A percentile compares a stretch with the other conserved stretches of the same genome.
Evolutionary conservation across 1,284 basidiomycete species (phyloP).

Genomic region (Heliocybe sulcata): DNA sequence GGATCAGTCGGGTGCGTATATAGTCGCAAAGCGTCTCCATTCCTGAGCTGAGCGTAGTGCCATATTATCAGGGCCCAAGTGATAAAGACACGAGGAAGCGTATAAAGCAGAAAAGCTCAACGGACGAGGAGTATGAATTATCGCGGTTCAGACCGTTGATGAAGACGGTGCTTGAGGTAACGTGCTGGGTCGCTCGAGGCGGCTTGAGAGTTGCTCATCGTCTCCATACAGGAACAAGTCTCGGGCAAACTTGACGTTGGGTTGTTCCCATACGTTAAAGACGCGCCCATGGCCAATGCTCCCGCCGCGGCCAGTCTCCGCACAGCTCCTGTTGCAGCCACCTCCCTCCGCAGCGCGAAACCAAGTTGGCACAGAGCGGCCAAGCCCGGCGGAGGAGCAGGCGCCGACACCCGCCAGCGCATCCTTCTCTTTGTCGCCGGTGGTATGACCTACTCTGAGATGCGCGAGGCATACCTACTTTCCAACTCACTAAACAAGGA

Average conservation of each 20-base stretch:
- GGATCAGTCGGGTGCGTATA: slow-evolving; percentile 75
- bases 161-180: slow-evolving; percentile 51
- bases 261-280: slow-evolving; percentile 89
- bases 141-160: slow-evolving; percentile 90
- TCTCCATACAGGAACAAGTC: slow-evolving; percentile 66
- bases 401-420: slow-evolving; percentile 65
- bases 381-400: slow-evolving; percentile 37
- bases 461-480: slow-evolving; percentile 82
- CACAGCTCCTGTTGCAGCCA: slow-evolving; percentile 42
- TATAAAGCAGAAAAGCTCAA: slow-evolving; percentile 67
- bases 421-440: slow-evolving; percentile 91
- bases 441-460: slow-evolving; percentile 95
- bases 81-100: slow-evolving; percentile 77
- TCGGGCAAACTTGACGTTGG: slow-evolving; percentile 71
- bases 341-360: slow-evolving; percentile 78
- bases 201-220: no score
- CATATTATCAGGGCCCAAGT: slow-evolving; percentile 40
- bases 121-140: slow-evolving; percentile 91
- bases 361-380: slow-evolving; percentile 81
- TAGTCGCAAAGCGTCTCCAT: no score
- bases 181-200: no score
- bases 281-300: slow-evolving; percentile 57
- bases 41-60: background rate
- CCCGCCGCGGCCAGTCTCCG: slow-evolving; percentile 38
- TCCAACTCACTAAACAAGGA: slow-evolving; percentile 77